Conservation (phyloP, 2,329 filamentous ascomycete species). For the Dissoconium aciculare region DNA sequence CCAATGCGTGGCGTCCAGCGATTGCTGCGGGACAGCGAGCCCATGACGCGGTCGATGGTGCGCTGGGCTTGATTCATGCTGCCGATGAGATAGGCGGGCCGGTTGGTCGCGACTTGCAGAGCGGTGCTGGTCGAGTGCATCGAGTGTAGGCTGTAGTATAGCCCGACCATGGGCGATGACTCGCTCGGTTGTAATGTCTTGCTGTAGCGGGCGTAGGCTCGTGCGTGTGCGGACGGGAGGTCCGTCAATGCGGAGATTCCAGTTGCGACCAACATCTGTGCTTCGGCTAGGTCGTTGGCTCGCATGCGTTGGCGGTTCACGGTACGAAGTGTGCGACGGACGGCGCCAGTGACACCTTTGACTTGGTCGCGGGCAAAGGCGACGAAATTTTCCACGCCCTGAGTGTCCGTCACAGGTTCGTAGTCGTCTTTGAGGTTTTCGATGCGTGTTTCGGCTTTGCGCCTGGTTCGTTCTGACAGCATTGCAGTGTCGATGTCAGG, state of each 20-base stretch:
- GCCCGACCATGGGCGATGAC: slow-evolving; percentile 54
- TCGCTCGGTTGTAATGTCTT: slow-evolving; percentile 51
- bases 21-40: slow-evolving; percentile 56
- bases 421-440: slow-evolving; percentile 85
- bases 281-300: slow-evolving; percentile 52
- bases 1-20: slow-evolving; percentile 53
- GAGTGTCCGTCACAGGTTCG: slow-evolving; percentile 55
- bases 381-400: slow-evolving; percentile 85
- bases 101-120: slow-evolving; percentile 61
- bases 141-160: slow-evolving; percentile 63
- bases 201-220: slow-evolving; percentile 59
- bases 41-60: slow-evolving; percentile 62
- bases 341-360: slow-evolving; percentile 67
- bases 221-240: slow-evolving; percentile 51
- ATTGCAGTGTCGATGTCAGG: slow-evolving; percentile 81
- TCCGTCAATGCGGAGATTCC: slow-evolving; percentile 44
- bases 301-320: slow-evolving; percentile 58
- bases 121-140: slow-evolving; percentile 75
- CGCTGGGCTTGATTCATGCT: slow-evolving; percentile 62
- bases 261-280: slow-evolving; percentile 39
- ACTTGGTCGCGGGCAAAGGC: slow-evolving; percentile 83
- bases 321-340: slow-evolving; percentile 65
- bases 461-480: slow-evolving; percentile 74
- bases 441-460: slow-evolving; percentile 67
- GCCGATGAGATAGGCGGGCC: slow-evolving; percentile 62